phyloP scores from a whole-genome alignment of 805 yeast species.

The Schwanniomyces sp. region DNA sequence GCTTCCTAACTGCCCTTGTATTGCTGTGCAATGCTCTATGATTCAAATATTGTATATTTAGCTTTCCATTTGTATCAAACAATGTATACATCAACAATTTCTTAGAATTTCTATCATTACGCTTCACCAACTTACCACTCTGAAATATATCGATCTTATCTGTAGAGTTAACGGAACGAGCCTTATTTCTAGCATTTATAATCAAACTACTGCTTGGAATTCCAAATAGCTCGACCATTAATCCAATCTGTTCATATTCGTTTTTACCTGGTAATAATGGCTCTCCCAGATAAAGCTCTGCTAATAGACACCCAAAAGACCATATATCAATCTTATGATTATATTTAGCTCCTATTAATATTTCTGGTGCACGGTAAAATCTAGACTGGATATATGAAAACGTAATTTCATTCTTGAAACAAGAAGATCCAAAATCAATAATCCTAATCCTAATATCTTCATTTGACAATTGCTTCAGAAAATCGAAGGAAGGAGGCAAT shows the following conservation, averaged over 20 bases:
- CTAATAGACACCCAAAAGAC: slow-evolving; percentile 46
- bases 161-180: slow-evolving; percentile 19
- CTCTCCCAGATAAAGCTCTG: slow-evolving; percentile 35
- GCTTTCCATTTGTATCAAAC: slow-evolving; percentile 39
- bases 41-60: slow-evolving; percentile 34
- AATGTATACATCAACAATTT: slow-evolving; percentile 36
- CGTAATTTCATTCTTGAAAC: slow-evolving; percentile 42
- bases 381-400: slow-evolving; percentile 61
- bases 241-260: slow-evolving; percentile 48
- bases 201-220: slow-evolving; percentile 45
- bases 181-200: slow-evolving; percentile 34
- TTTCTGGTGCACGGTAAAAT: slow-evolving; percentile 79
- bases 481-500: slow-evolving; percentile 20
- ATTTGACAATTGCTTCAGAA: slow-evolving; percentile 22
- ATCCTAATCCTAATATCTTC: slow-evolving; percentile 55
- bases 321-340: slow-evolving; percentile 51
- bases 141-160: slow-evolving; percentile 7
- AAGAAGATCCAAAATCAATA: slow-evolving; percentile 80
- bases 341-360: slow-evolving; percentile 65
- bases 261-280: slow-evolving; percentile 49
- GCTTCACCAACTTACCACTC: slow-evolving; percentile 3
- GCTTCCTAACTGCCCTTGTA: slow-evolving; percentile 15
- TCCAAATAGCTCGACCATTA: slow-evolving; percentile 46
- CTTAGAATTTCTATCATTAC: slow-evolving; percentile 31
- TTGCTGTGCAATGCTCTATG: slow-evolving; percentile 18